phyloP scores from a whole-genome alignment of 352 stramenopile genomes.

The Phytophthora tentaculata region DNA sequence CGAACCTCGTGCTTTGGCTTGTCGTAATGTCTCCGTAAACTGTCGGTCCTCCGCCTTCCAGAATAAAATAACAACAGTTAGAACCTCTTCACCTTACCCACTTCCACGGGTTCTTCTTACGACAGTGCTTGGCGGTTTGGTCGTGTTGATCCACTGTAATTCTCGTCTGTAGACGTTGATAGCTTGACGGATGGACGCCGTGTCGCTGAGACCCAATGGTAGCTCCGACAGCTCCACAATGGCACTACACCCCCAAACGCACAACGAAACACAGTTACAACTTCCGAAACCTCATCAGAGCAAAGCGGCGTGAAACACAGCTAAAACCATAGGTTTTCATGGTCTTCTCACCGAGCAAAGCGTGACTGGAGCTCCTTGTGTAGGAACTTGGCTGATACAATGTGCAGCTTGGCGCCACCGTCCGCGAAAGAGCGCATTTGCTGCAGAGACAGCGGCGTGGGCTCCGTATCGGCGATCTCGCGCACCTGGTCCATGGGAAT shows the following conservation, averaged over 20 bases:
- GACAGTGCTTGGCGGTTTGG: slow-evolving; percentile 50
- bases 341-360: slow-evolving; percentile 54
- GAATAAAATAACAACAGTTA: not conserved
- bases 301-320: not conserved
- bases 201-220: slow-evolving; percentile 71
- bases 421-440: slow-evolving; percentile 86
- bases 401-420: slow-evolving; percentile 58
- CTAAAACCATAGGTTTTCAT: not conserved
- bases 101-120: slow-evolving; percentile 16
- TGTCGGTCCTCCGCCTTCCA: slow-evolving; percentile 52
- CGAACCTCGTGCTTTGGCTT: slow-evolving; percentile 59
- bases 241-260: slow-evolving; percentile 29
- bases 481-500: slow-evolving; percentile 76
- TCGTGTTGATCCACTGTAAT: slow-evolving; percentile 51
- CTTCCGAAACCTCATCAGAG: not conserved
- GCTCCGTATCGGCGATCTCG: slow-evolving; percentile 55
- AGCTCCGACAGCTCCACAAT: slow-evolving; percentile 82
- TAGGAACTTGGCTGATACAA: slow-evolving; percentile 73
- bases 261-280: slow-evolving; percentile 5
- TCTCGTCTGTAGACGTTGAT: slow-evolving; percentile 71
- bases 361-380: slow-evolving; percentile 83
- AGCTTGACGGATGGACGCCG: slow-evolving; percentile 60
- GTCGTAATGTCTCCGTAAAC: slow-evolving; percentile 68
- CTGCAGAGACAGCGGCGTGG: slow-evolving; percentile 76
- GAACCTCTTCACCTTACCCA: slow-evolving; percentile 6